These are phyloP conservation scores for Baudoinia panamericana DNA, from an alignment of 495 filamentous ascomycete genomes.

Conservation along the genomic window DNA sequence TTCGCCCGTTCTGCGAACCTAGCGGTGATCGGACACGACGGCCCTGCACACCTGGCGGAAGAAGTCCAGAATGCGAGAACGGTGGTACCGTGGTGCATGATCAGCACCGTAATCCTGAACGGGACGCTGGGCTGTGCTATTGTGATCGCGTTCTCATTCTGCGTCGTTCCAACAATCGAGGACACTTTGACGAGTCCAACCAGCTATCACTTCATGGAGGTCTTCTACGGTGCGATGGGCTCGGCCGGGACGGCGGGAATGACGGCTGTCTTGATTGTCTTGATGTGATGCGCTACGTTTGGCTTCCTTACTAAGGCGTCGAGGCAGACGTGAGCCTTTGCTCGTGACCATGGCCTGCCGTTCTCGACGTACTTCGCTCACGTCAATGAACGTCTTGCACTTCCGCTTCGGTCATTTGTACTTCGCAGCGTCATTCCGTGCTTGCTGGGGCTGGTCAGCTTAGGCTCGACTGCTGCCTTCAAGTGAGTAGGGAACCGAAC, in stretches of 20 bases:
- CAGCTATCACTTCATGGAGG: slow-evolving; percentile 39
- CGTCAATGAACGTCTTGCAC: slow-evolving; percentile 2
- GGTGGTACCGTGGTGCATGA: slow-evolving; percentile 10
- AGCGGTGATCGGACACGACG: slow-evolving; percentile 10
- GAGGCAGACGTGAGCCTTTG: slow-evolving; percentile 14
- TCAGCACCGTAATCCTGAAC: slow-evolving; percentile 12
- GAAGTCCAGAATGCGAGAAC: slow-evolving; percentile 11
- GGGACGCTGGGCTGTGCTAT: slow-evolving; percentile 9
- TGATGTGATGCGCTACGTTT: slow-evolving; percentile 7
- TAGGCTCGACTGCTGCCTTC: slow-evolving; percentile 23
- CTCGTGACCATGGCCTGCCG: slow-evolving; percentile 13
- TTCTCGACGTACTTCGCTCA: slow-evolving; percentile 8
- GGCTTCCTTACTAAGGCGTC: slow-evolving; percentile 10
- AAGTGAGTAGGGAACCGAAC: slow-evolving; percentile 3
- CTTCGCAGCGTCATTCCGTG: slow-evolving; percentile 4
- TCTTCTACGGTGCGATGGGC: slow-evolving; percentile 22
- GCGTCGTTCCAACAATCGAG: slow-evolving; percentile 13
- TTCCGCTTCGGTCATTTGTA: slow-evolving; percentile 5
- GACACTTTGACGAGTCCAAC: slow-evolving; percentile 14
- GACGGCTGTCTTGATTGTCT: slow-evolving; percentile 7
- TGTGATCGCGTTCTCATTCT: slow-evolving; percentile 8
- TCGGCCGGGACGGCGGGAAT: slow-evolving; percentile 9
- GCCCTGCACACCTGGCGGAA: slow-evolving; percentile 15
- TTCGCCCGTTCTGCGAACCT: slow-evolving; percentile 10
- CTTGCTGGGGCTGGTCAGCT: slow-evolving; percentile 21